These are phyloP conservation scores for Tilletia setariae DNA, from an alignment of 1,284 basidiomycete species.

Conservation along the genomic window DNA sequence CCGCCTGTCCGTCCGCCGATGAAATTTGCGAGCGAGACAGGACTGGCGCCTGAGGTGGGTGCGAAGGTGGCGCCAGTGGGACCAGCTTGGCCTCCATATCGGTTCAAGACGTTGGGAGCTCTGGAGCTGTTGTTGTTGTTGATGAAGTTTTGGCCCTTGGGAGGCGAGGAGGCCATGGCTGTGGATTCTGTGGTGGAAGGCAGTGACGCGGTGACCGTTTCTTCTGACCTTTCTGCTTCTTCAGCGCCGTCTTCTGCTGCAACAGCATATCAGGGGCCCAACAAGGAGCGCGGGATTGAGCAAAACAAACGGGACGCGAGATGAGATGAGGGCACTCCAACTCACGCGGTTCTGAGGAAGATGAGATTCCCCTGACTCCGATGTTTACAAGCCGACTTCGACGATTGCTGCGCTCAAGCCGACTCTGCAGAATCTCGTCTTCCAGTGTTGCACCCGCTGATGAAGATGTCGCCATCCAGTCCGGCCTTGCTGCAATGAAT, in stretches of 20 bases:
- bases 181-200: background rate
- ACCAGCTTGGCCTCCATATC: conserved; percentile 49
- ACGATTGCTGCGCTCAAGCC: background rate
- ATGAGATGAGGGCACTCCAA: background rate
- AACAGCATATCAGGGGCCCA: too few relatives aligned
- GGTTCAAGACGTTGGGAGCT: conserved; percentile 28
- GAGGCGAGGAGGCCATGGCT: background rate
- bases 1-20: conserved; percentile 51
- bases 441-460: background rate
- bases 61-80: conserved; percentile 47
- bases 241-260: too few relatives aligned
- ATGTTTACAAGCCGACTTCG: background rate
- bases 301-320: background rate
- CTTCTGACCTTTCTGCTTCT: too few relatives aligned
- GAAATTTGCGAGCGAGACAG: conserved; percentile 49
- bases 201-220: background rate
- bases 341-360: background rate
- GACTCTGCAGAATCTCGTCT: conserved; percentile 14
- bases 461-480: background rate
- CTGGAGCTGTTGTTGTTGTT: background rate
- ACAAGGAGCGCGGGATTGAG: too few relatives aligned
- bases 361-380: background rate
- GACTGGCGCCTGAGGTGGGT: conserved; percentile 24
- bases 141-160: background rate
- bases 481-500: too few relatives aligned